Conservation (phyloP, 305 asterid genomes). For the Solanum aculeatissimum region DNA sequence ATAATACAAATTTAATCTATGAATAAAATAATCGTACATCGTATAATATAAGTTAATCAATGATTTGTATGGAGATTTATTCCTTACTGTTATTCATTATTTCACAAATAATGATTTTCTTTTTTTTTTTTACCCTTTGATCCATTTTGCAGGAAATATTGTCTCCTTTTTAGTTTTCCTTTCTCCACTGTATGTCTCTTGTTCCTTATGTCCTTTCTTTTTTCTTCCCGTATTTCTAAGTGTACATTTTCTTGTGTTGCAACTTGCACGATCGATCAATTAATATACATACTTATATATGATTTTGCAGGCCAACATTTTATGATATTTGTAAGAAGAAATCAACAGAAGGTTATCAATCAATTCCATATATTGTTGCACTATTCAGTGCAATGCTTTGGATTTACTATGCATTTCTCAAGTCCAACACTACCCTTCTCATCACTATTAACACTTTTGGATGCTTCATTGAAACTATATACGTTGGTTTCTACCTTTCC, state of each 20-base stretch:
- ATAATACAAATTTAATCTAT: not conserved
- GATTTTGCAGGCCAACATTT: conserved; percentile 36
- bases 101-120: not conserved
- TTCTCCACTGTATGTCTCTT: conserved; percentile 37
- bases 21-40: not conserved
- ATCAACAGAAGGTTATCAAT: conserved; percentile 35
- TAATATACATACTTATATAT: not conserved
- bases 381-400: conserved; percentile 38
- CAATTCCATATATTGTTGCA: conserved; percentile 31
- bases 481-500: conserved; percentile 20
- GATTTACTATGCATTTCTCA: conserved; percentile 34
- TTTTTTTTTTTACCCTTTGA: not conserved
- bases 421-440: conserved; percentile 29
- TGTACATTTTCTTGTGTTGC: not conserved
- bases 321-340: conserved; percentile 27
- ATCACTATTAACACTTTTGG: conserved; percentile 43
- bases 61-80: not conserved
- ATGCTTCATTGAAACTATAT: conserved; percentile 26
- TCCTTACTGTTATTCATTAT: not conserved
- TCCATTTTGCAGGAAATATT: conserved; percentile 28
- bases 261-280: not conserved
- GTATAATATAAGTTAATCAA: not conserved
- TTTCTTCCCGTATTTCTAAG: not conserved
- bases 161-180: conserved; percentile 37
- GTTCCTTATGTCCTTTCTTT: not conserved